Evolutionary conservation across 768 basidiomycete species (phyloP), one percentile per base, ranked within the genome.

Genomic region (Hygrocybe coccinea): DNA sequence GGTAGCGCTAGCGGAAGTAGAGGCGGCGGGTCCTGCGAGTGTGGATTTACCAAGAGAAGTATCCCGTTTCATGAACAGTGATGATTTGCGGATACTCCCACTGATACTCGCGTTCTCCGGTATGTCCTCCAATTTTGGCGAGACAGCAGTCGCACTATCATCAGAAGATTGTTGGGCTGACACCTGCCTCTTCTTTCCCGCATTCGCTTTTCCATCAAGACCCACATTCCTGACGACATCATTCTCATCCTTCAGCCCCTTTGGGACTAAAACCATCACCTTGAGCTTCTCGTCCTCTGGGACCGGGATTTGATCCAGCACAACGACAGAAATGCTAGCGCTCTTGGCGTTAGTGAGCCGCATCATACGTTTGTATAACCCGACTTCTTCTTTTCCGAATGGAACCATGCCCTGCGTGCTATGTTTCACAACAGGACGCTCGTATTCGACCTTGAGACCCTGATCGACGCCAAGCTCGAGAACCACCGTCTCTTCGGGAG

Each of bases 391-490:
- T 35, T 52, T 52, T n/a, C 51, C 51, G 14, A 52, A 24, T 15
- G 15, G 14, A 3, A 52, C 39, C 35, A 52, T 39, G 17, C 51
- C 51, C 8, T 52, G 51, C 14, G 36, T 52, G 35, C 51, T 37
- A 24, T 43, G 51, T 35, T 37, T 38, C 24, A 52, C 35, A 15
- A 35, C 39, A 15, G 51, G 51, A n/a, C 51, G 51, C 22, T 52
- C 51, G 24, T 52, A 52, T 21, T 52, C 51, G 17, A 52, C 51
- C 38, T 52, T 52, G 37, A 52, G 29, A 24, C 51, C 19, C n/a
- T 52, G 51, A 43, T 52, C 51, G 38, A 52, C 51, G 15, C 51
- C 51, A 38, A 52, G 51, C 17, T 52, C 51, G 19, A 52, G 37
- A 10, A 41, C 38, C 11, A 52, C 36, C 8, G 51, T 52, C 51